phyloP scores from a whole-genome alignment of 2,329 filamentous ascomycete genomes.

The Lecanicillium sp. region DNA sequence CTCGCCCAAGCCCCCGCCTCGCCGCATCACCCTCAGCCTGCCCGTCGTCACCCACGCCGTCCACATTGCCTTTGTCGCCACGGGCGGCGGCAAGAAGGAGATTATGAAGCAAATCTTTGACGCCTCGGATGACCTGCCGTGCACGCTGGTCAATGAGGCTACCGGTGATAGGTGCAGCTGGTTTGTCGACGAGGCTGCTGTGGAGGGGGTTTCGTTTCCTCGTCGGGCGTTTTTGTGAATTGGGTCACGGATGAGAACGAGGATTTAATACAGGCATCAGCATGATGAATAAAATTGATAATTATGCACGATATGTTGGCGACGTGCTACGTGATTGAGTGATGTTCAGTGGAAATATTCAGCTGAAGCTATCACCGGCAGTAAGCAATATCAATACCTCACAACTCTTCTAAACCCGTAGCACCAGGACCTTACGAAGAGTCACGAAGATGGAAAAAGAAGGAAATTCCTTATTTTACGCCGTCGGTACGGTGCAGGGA shows the following conservation, averaged over 20 bases:
- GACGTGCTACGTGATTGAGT: too few species aligned
- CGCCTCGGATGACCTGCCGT: constrained; percentile 70
- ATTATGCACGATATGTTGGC: not conserved
- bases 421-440: too few species aligned
- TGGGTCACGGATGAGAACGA: not conserved
- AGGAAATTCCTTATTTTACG: too few species aligned
- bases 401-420: too few species aligned
- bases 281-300: not conserved
- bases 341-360: too few species aligned
- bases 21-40: constrained; percentile 84
- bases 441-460: too few species aligned
- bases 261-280: too few species aligned
- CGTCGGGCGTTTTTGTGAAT: constrained; percentile 55
- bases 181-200: constrained; percentile 84
- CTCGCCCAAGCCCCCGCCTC: constrained; percentile 88
- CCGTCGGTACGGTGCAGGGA: too few species aligned
- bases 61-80: constrained; percentile 85
- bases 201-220: constrained; percentile 79
- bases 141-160: constrained; percentile 77
- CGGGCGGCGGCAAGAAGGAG: constrained; percentile 81
- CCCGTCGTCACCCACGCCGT: constrained; percentile 84
- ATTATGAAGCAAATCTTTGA: constrained; percentile 90
- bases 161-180: constrained; percentile 84
- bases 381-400: too few species aligned
- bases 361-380: too few species aligned